A percentile compares a stretch with the other conserved stretches of the same genome.
Evolutionary conservation across 139 green algal species (phyloP).

Genomic region (Chlamydomonas schloesseri): DNA sequence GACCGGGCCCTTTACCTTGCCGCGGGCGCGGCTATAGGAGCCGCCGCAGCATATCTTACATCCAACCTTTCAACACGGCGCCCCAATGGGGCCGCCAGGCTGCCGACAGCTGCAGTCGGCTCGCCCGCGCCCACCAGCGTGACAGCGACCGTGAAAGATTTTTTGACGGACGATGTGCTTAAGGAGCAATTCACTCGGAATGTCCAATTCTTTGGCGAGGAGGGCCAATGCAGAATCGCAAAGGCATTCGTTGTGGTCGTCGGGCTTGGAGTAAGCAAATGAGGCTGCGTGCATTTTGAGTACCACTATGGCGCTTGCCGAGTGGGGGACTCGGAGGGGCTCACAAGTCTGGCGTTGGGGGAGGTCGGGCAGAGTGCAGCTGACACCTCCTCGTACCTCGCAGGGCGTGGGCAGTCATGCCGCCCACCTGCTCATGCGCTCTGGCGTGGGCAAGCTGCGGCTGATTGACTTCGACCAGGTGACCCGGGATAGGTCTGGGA

Average conservation of each 20-base stretch:
- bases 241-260: slow-evolving; percentile 93
- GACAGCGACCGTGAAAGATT: slow-evolving; percentile 39
- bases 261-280: slow-evolving; percentile 82
- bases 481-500: background rate
- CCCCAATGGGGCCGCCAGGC: no score
- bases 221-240: slow-evolving; percentile 73
- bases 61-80: no score
- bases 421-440: slow-evolving; percentile 93
- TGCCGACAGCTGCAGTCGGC: no score
- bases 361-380: no score
- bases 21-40: no score
- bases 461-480: slow-evolving; percentile 99
- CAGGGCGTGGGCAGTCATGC: slow-evolving; percentile 96
- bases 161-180: slow-evolving; percentile 82
- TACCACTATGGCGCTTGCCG: background rate
- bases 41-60: no score
- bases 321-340: background rate
- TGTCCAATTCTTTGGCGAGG: slow-evolving; percentile 94
- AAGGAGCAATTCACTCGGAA: slow-evolving; percentile 93
- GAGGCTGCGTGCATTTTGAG: background rate
- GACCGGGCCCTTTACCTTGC: no score
- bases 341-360: background rate
- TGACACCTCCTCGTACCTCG: no score
- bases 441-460: slow-evolving; percentile 90
- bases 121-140: no score